Evolutionary conservation across 192 early-diverging fungal species (phyloP).

Genomic region (Phycomyces nitens): DNA sequence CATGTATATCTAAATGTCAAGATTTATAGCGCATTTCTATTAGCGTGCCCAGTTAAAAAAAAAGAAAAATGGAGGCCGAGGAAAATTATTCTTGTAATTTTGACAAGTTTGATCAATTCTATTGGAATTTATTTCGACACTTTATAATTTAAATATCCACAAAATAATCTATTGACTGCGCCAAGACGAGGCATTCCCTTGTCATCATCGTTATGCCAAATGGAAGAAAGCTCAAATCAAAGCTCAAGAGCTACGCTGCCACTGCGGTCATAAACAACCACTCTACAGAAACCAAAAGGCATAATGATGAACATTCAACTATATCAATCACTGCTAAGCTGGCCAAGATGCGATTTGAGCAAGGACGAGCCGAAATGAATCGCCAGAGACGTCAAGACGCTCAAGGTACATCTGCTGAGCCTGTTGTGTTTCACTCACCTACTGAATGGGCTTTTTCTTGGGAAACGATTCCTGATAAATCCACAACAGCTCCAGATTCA

Average conservation of each 20-base stretch:
- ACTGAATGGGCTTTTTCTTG: not conserved
- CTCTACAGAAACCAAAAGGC: not conserved
- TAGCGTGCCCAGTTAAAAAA: too few species aligned
- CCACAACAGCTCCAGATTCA: not conserved
- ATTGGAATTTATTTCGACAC: too few species aligned
- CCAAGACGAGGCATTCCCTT: too few species aligned
- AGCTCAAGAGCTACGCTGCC: not conserved
- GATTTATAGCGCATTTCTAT: too few species aligned
- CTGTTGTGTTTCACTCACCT: not conserved
- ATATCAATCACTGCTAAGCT: not conserved
- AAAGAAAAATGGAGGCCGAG: too few species aligned
- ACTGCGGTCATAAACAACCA: not conserved
- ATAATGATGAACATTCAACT: not conserved
- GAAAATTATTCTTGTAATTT: too few species aligned
- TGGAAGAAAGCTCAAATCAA: not conserved
- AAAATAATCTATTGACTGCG: too few species aligned
- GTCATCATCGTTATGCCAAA: not conserved
- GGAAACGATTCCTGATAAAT: not conserved
- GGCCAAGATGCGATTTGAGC: slow-evolving; percentile 10
- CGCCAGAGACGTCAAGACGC: not conserved
- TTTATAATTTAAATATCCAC: too few species aligned
- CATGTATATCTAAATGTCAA: too few species aligned
- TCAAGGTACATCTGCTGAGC: not conserved
- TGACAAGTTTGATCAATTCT: too few species aligned
- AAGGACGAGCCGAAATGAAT: slow-evolving; percentile 13